Percentiles rank a stretch among this genome's conserved stretches.
Conservation (phyloP, 306 rosid species). For the Rosa lucieae region DNA sequence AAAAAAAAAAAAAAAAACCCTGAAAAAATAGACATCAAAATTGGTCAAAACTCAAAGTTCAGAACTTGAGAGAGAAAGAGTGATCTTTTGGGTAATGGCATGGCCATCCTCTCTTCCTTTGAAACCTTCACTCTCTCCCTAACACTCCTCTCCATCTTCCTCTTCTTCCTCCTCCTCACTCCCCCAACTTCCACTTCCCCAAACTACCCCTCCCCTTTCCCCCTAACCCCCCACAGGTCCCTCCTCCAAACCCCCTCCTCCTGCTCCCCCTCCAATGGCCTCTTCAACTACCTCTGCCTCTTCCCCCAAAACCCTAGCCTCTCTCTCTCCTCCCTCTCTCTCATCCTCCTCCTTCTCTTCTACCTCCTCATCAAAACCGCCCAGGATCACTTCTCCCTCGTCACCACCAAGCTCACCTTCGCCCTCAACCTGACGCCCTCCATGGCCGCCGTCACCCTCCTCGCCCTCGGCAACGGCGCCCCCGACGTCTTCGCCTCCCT, state of each 20-base stretch:
- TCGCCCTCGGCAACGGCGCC: constrained; percentile 89
- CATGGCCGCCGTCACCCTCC: constrained; percentile 91
- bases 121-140: constrained; percentile 28
- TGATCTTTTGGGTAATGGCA: constrained; percentile 45
- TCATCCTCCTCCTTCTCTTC: constrained; percentile 71
- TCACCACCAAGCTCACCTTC: constrained; percentile 70
- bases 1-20: too few species aligned
- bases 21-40: too few species aligned
- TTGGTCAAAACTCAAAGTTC: too few species aligned
- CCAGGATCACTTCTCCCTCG: constrained; percentile 71
- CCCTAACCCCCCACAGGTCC: constrained; percentile 42
- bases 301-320: constrained; percentile 31
- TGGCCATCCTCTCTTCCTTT: constrained; percentile 49
- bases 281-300: constrained; percentile 57
- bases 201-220: background rate
- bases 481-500: constrained; percentile 87
- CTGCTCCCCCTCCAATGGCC: constrained; percentile 43
- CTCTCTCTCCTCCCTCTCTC: constrained; percentile 52
- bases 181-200: constrained; percentile 13
- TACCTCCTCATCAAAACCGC: constrained; percentile 92
- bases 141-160: constrained; percentile 25
- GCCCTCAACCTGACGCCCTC: constrained; percentile 72
- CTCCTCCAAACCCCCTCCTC: constrained; percentile 41
- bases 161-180: constrained; percentile 44
- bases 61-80: background rate